Percentiles rank a stretch among this genome's conserved stretches.
Conservation (phyloP, 306 rosid genomes). For the Hippophae rhamnoides region DNA sequence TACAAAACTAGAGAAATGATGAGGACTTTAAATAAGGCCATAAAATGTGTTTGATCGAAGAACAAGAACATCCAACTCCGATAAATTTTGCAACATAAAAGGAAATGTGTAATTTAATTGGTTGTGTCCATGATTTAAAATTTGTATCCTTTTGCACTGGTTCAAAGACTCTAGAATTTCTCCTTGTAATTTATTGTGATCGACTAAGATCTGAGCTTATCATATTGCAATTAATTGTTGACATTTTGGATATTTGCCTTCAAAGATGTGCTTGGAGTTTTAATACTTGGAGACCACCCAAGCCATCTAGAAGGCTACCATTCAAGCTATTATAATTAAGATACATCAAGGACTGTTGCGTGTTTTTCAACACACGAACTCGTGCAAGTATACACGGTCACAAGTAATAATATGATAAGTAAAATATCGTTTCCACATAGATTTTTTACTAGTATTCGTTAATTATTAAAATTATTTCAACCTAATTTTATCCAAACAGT, state of each 20-base stretch:
- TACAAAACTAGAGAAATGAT: neutral
- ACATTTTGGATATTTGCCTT: neutral
- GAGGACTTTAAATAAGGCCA: neutral
- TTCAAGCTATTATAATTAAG: neutral
- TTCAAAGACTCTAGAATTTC: neutral
- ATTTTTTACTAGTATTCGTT: too few relatives aligned
- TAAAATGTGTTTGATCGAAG: neutral
- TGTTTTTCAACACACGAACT: too few relatives aligned
- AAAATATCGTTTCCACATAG: too few relatives aligned
- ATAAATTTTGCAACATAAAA: neutral
- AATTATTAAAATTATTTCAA: too few relatives aligned
- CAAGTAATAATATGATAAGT: too few relatives aligned
- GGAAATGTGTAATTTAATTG: neutral
- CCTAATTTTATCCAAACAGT: too few relatives aligned
- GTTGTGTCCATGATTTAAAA: conserved; percentile 5
- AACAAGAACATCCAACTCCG: neutral
- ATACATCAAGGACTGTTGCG: neutral
- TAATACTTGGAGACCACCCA: neutral
- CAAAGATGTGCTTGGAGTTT: conserved; percentile 5
- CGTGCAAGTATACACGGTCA: too few relatives aligned
- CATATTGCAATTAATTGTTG: neutral
- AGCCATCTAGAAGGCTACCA: neutral
- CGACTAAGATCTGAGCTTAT: neutral
- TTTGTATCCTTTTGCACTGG: conserved; percentile 2
- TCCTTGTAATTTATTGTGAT: conserved; percentile 2